phyloP scores from a whole-genome alignment of 495 filamentous ascomycete species.

The Penicillium paradoxum region DNA sequence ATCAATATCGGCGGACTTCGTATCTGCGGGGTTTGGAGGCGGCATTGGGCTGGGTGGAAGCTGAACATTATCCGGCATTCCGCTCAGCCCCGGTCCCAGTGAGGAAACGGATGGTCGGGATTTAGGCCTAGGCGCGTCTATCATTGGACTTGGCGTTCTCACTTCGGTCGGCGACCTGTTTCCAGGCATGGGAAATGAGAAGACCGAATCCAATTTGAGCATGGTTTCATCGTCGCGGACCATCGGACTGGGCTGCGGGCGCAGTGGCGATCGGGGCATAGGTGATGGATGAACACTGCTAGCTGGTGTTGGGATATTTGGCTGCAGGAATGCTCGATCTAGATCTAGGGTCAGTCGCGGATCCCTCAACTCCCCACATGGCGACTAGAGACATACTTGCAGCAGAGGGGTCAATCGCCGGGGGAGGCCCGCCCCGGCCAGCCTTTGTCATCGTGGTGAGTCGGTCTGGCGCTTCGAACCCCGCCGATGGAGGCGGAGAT shows the following conservation, averaged over 20 bases:
- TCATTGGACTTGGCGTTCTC: constrained; percentile 25
- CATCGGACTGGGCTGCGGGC: constrained; percentile 41
- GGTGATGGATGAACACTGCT: constrained; percentile 58
- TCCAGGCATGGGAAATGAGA: constrained; percentile 55
- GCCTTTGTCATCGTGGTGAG: constrained; percentile 18
- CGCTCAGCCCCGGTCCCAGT: constrained; percentile 11
- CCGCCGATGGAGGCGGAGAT: constrained; percentile 35
- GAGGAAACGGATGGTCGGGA: constrained; percentile 21
- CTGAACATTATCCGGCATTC: constrained; percentile 15
- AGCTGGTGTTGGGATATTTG: constrained; percentile 54
- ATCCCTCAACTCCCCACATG: constrained; percentile 4
- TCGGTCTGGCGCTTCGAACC: constrained; percentile 20
- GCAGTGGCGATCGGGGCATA: constrained; percentile 39
- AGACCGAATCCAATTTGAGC: constrained; percentile 54
- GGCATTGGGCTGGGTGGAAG: constrained; percentile 32
- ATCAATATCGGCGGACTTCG: not conserved
- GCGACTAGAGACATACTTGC: constrained; percentile 45
- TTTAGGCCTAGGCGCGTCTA: constrained; percentile 2
- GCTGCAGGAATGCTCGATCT: constrained; percentile 60
- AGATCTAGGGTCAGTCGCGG: constrained; percentile 12
- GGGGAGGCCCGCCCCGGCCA: constrained; percentile 33
- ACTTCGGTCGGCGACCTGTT: constrained; percentile 31
- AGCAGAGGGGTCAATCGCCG: constrained; percentile 50
- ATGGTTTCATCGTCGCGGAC: constrained; percentile 20
- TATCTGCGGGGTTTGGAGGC: constrained; percentile 8